phyloP scores from a whole-genome alignment of 352 stramenopile genomes.

The Globisporangium megalacanthum region DNA sequence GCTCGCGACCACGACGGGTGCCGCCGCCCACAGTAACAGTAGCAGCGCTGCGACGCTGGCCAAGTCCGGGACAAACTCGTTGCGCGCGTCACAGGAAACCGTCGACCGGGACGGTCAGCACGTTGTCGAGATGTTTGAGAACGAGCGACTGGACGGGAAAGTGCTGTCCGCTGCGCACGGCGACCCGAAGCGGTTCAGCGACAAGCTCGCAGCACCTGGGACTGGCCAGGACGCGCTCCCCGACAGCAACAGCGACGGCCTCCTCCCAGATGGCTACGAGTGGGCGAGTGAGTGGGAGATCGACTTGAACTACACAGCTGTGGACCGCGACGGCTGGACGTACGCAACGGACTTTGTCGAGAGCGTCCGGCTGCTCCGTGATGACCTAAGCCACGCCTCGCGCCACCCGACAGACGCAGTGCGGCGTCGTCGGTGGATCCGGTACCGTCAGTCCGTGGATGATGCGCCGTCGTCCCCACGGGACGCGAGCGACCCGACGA shows the following conservation, averaged over 20 bases:
- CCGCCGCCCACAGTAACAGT: conserved; percentile 13
- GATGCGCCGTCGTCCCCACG: conserved; percentile 43
- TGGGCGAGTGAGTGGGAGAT: conserved; percentile 84
- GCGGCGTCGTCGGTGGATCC: conserved; percentile 74
- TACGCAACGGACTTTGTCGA: conserved; percentile 81
- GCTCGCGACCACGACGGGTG: conserved; percentile 41
- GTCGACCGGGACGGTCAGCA: conserved; percentile 65
- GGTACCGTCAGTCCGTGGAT: conserved; percentile 53
- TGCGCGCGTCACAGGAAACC: conserved; percentile 41
- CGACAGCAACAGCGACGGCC: conserved; percentile 25
- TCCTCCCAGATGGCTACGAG: conserved; percentile 59
- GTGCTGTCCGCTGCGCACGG: conserved; percentile 24
- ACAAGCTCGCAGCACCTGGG: conserved; percentile 45
- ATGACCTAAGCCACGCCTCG: conserved; percentile 81
- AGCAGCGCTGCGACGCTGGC: conserved; percentile 14
- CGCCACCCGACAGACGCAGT: conserved; percentile 74
- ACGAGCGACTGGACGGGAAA: conserved; percentile 77
- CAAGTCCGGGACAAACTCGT: conserved; percentile 30
- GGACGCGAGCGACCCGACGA: conserved; percentile 35
- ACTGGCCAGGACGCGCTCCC: conserved; percentile 62
- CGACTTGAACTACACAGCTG: conserved; percentile 71
- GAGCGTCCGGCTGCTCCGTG: conserved; percentile 62
- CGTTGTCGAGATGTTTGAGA: conserved; percentile 82
- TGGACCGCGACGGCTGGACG: conserved; percentile 79
- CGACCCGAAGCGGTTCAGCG: conserved; percentile 73